Conservation (phyloP, 1,139 yeast species). For the Blastobotrys petasosporus region DNA sequence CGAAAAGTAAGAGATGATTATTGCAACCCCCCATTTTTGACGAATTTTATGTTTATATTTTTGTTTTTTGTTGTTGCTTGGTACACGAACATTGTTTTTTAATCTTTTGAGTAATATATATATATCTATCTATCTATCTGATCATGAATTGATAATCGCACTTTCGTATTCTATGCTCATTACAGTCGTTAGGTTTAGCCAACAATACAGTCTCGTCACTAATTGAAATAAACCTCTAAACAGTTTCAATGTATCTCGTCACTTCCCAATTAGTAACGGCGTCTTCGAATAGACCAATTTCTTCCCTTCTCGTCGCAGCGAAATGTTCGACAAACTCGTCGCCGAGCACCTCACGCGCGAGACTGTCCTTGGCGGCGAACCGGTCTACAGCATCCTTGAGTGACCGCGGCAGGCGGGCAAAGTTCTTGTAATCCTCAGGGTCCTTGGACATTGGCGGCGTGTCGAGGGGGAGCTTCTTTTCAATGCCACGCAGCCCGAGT, state of each 20-base stretch:
- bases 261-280: slow-evolving; percentile 38
- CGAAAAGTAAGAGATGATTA: too few species aligned
- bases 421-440: slow-evolving; percentile 16
- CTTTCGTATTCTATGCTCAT: too few species aligned
- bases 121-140: too few species aligned
- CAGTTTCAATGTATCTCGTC: slow-evolving; percentile 34
- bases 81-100: too few species aligned
- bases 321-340: slow-evolving; percentile 35
- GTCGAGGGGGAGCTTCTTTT: slow-evolving; percentile 25
- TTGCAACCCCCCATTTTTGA: too few species aligned
- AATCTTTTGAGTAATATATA: too few species aligned
- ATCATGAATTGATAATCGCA: too few species aligned
- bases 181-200: too few species aligned
- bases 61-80: too few species aligned
- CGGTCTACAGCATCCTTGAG: slow-evolving; percentile 29
- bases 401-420: slow-evolving; percentile 29
- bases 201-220: too few species aligned
- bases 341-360: slow-evolving; percentile 35
- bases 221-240: too few species aligned
- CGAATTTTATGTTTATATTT: too few species aligned
- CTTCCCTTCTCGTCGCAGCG: slow-evolving; percentile 33
- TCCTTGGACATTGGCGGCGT: slow-evolving; percentile 31
- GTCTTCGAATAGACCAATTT: slow-evolving; percentile 30
- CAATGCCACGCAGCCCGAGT: slow-evolving; percentile 33
- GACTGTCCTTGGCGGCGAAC: slow-evolving; percentile 26